phyloP scores from a whole-genome alignment of 805 yeast genomes.

The Kuraishia floccosa region DNA sequence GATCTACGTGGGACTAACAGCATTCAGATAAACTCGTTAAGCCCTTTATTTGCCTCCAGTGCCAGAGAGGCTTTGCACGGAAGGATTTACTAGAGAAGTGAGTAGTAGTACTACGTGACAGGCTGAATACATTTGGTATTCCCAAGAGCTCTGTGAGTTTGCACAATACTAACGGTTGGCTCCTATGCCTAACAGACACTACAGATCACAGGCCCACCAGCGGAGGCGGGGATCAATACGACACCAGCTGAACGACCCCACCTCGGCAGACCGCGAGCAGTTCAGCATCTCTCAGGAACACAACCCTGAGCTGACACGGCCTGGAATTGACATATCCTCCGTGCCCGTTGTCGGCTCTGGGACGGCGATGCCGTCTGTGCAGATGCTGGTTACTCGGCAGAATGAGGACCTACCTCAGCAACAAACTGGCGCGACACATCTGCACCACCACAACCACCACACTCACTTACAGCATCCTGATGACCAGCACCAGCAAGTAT shows the following conservation, averaged over 20 bases:
- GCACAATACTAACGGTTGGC: slow-evolving; percentile 3
- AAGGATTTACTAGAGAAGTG: slow-evolving; percentile 21
- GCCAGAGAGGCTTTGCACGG: slow-evolving; percentile 16
- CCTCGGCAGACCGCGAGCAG: slow-evolving; percentile 7
- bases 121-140: no score
- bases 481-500: slow-evolving; percentile 10
- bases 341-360: neutral
- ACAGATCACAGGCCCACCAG: neutral
- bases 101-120: no score
- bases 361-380: slow-evolving; percentile 12
- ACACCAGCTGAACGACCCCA: slow-evolving; percentile 7
- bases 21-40: slow-evolving; percentile 10
- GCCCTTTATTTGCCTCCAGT: slow-evolving; percentile 16
- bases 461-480: neutral
- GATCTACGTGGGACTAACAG: no score
- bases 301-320: neutral
- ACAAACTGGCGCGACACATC: no score
- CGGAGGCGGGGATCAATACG: neutral
- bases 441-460: no score
- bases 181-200: slow-evolving; percentile 1
- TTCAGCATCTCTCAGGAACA: neutral
- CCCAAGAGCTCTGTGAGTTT: no score
- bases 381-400: neutral
- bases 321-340: neutral
- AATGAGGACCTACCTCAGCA: no score